These are phyloP conservation scores for Diaporthe eres DNA, from an alignment of 2,329 filamentous ascomycete species.

Conservation along the genomic window DNA sequence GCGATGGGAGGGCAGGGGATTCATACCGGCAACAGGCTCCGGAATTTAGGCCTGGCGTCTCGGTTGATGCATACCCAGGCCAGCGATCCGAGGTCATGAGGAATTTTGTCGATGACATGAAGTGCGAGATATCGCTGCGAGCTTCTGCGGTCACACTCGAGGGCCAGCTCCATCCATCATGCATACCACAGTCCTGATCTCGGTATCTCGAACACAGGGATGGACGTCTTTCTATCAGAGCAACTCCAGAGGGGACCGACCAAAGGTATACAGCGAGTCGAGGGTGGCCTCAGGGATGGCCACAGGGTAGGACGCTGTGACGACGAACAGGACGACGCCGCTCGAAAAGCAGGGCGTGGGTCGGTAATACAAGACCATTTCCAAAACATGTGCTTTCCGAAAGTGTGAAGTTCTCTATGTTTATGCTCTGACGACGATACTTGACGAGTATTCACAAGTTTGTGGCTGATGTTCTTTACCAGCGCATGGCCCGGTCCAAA, in stretches of 20 bases:
- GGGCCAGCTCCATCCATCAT: not conserved
- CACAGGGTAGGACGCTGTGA: not conserved
- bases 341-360: not conserved
- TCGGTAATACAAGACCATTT: conserved; percentile 16
- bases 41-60: not conserved
- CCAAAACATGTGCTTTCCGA: not conserved
- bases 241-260: too few relatives aligned
- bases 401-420: not conserved
- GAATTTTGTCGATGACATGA: not conserved
- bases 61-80: not conserved
- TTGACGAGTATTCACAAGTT: not conserved
- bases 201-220: not conserved
- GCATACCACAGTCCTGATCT: not conserved
- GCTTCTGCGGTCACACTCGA: not conserved
- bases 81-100: not conserved
- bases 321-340: not conserved
- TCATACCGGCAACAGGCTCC: not conserved
- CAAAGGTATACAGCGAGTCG: not conserved
- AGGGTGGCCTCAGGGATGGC: not conserved
- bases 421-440: not conserved
- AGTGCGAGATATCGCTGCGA: not conserved
- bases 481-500: conserved; percentile 46
- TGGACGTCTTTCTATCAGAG: not conserved
- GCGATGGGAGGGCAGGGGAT: not conserved
- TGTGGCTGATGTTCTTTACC: conserved; percentile 51